Evolutionary conservation across 2,329 filamentous ascomycete genomes (phyloP).

Genomic region (Fusarium albosuccineum): DNA sequence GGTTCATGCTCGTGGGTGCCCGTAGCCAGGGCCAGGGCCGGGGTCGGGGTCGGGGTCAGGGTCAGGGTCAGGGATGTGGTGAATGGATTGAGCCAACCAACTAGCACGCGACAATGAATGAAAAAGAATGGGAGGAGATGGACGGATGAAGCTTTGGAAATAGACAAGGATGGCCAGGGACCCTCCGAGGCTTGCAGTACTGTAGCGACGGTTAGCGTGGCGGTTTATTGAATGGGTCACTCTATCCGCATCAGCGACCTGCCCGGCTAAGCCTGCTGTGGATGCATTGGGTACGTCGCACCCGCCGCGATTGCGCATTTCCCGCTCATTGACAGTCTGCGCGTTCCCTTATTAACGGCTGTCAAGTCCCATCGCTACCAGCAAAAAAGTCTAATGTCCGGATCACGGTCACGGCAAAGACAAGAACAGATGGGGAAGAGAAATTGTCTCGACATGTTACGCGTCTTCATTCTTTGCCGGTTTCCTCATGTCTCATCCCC

Average conservation of each 20-base stretch:
- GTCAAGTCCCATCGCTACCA: no score
- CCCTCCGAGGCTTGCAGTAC: conserved; percentile 43
- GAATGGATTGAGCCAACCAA: no score
- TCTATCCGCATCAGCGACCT: conserved; percentile 20
- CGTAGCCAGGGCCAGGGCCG: conserved; percentile 8
- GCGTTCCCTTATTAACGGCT: no score
- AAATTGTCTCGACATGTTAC: conserved; percentile 9
- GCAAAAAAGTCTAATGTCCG: no score
- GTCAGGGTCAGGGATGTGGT: conserved; percentile 1
- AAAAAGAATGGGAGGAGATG: conserved; percentile 2
- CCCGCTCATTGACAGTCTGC: not conserved
- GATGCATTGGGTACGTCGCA: no score
- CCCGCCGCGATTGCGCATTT: not conserved
- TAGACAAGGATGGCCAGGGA: conserved; percentile 32
- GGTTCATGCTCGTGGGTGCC: no score
- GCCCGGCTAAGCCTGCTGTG: conserved; percentile 1
- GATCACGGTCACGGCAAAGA: no score
- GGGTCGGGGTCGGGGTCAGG: conserved; percentile 3
- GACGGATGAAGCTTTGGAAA: conserved; percentile 6
- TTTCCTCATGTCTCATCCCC: conserved; percentile 30
- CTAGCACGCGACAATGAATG: not conserved
- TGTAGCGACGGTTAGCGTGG: conserved; percentile 40
- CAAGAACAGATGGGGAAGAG: not conserved
- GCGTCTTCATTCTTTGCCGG: conserved; percentile 15
- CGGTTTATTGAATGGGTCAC: conserved; percentile 47